Evolutionary conservation across 139 green algal species (phyloP), one percentile per base, ranked within the genome.

Genomic region (Chlorokybus atmophyticus): DNA sequence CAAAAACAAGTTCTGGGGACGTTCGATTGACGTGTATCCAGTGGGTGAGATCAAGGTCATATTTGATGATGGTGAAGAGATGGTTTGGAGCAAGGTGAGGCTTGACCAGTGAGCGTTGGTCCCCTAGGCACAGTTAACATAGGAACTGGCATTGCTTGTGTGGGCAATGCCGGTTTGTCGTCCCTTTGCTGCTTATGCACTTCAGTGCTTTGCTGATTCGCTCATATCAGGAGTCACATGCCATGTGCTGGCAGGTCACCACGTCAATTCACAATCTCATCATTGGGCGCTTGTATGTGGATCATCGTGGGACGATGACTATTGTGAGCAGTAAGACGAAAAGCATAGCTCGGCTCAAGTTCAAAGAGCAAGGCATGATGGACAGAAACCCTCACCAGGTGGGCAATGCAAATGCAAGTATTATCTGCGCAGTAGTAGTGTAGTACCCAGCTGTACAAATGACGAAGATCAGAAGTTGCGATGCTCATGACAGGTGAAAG

Each of bases 1-100:
- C 41, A 84, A 84, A 70, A 86, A 60, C 73, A 91, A 87, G 71
- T 95, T 95, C 71, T 94, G 86, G 87, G 87, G 87, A 26, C 85
- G 82, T 50, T 81, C 58, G 55, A 87, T 93, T 48, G 81, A 93
- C 75, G 69, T 92, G 28, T 73, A 71, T 21, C 79, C 87, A 19
- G 71, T 83, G n/a, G 83, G 83, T 26, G 32, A 77, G 39, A 58
- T 87, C 4, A 57, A 48, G 5, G 52, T 88, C 25, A 62, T 38
- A 5, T 88, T 88, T 44, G 40, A 60, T 35, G 83, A 92, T 31
- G 83, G 83, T 1, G 83, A 90, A 47, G 52, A 63, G 40, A 84
- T 82, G 57, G 56, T 52, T 52, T 94, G 84, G 82, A 81, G 79
- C 60, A 87, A 90, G 76, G 82, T 88, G 49, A 60, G 14, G 56